These are phyloP conservation scores for Radiomyces spectabilis DNA, from an alignment of 192 early-diverging fungal genomes.

Conservation along the genomic window DNA sequence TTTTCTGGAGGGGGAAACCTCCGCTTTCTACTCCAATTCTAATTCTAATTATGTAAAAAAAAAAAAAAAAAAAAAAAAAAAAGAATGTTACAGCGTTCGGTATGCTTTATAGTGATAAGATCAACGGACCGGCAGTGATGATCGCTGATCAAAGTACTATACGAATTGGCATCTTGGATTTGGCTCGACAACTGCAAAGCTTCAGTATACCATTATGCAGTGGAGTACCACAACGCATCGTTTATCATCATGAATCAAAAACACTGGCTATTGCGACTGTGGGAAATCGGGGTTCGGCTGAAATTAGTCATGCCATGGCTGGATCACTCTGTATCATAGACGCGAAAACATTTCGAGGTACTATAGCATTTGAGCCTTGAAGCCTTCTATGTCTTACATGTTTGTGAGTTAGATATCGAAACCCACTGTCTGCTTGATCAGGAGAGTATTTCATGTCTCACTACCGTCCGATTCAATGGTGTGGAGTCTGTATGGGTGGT, in stretches of 20 bases:
- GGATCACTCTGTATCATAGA: constrained; percentile 65
- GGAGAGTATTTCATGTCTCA: no score
- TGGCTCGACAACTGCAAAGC: constrained; percentile 81
- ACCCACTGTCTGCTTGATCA: constrained; percentile 28
- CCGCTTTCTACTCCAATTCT: background rate
- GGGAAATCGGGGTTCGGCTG: constrained; percentile 14
- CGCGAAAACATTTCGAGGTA: constrained; percentile 67
- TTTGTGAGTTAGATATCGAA: constrained; percentile 29
- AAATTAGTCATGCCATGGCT: constrained; percentile 36
- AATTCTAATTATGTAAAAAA: background rate
- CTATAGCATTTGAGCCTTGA: constrained; percentile 1
- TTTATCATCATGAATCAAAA: constrained; percentile 40
- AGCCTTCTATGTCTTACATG: background rate
- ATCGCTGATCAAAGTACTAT: constrained; percentile 52
- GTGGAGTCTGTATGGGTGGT: constrained; percentile 39
- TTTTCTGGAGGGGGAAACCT: background rate
- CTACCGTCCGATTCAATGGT: no score
- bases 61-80: background rate
- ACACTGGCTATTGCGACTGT: constrained; percentile 62
- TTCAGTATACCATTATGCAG: constrained; percentile 50
- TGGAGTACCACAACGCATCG: constrained; percentile 67
- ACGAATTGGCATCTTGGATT: constrained; percentile 70
- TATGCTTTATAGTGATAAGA: constrained; percentile 40
- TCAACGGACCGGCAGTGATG: constrained; percentile 54
- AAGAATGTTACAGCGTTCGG: constrained; percentile 1